A percentile compares a stretch with the other conserved stretches of the same genome.
Evolutionary conservation across 805 yeast genomes (phyloP).

Genomic region (Wickerhamomyces strasburgensis): DNA sequence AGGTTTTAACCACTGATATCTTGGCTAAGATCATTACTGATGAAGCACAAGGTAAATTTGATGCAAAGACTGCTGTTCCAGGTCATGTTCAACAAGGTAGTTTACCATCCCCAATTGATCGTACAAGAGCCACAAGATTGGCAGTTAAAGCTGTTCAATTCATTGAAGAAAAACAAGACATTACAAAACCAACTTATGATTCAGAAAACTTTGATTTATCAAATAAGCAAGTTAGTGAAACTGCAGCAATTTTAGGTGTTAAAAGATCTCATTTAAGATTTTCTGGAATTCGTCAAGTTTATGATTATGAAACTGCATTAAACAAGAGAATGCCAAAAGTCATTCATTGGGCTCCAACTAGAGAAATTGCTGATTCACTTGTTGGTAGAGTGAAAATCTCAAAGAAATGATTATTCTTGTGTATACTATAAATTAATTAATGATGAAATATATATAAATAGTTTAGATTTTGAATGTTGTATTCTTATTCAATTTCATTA

Average conservation of each 20-base stretch:
- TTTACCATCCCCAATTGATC: conserved; percentile 70
- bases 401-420: not conserved
- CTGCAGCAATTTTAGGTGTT: conserved; percentile 83
- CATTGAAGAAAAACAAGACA: conserved; percentile 44
- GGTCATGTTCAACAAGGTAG: conserved; percentile 89
- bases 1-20: conserved; percentile 61
- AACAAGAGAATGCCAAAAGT: conserved; percentile 80
- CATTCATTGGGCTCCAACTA: conserved; percentile 74
- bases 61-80: conserved; percentile 75
- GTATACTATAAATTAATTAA: too few species aligned
- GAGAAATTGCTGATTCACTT: conserved; percentile 78
- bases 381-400: conserved; percentile 53
- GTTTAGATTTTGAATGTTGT: too few species aligned
- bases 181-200: conserved; percentile 41
- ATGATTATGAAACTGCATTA: conserved; percentile 83
- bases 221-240: conserved; percentile 35
- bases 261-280: conserved; percentile 71
- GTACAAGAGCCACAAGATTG: conserved; percentile 68
- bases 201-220: conserved; percentile 37
- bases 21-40: conserved; percentile 65
- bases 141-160: conserved; percentile 67
- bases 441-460: too few species aligned
- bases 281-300: conserved; percentile 68
- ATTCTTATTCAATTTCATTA: too few species aligned
- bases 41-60: conserved; percentile 61